phyloP scores from a whole-genome alignment of 352 stramenopile species.

The Phytopythium montanum region DNA sequence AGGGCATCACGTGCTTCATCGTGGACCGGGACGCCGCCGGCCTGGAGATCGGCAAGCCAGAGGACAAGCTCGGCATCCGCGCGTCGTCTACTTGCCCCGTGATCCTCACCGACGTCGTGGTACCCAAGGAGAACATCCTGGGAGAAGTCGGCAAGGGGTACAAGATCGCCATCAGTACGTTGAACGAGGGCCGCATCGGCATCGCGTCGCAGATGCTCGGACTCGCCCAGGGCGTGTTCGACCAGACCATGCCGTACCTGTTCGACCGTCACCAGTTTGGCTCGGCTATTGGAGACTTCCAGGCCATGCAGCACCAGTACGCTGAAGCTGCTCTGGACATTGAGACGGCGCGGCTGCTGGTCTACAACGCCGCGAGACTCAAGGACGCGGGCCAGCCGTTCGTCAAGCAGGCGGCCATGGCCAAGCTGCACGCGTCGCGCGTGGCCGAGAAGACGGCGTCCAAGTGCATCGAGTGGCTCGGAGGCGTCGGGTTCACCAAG shows the following conservation, averaged over 20 bases:
- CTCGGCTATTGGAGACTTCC: constrained; percentile 91
- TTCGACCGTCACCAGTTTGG: constrained; percentile 96
- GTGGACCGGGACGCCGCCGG: constrained; percentile 92
- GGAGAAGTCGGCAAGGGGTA: constrained; percentile 93
- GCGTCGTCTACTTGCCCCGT: constrained; percentile 95
- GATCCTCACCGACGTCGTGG: constrained; percentile 93
- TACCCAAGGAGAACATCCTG: constrained; percentile 92
- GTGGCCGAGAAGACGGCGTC: constrained; percentile 94
- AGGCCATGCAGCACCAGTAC: constrained; percentile 97
- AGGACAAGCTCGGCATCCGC: constrained; percentile 97
- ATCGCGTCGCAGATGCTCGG: constrained; percentile 98
- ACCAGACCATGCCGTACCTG: constrained; percentile 95
- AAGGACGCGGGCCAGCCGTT: constrained; percentile 95
- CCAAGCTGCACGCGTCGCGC: constrained; percentile 93
- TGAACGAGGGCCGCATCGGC: constrained; percentile 95
- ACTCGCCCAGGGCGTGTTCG: constrained; percentile 94
- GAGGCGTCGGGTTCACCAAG: constrained; percentile 95
- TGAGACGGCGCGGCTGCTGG: constrained; percentile 89
- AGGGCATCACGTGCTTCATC: constrained; percentile 98
- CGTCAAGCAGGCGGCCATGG: constrained; percentile 97
- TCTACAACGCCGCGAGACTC: constrained; percentile 93
- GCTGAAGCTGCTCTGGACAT: constrained; percentile 95
- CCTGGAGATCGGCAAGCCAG: constrained; percentile 91
- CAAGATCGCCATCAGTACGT: constrained; percentile 97
- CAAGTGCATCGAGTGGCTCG: constrained; percentile 96